phyloP scores from a whole-genome alignment of 192 early-diverging fungal genomes.

The Entophlyctis helioformis region DNA sequence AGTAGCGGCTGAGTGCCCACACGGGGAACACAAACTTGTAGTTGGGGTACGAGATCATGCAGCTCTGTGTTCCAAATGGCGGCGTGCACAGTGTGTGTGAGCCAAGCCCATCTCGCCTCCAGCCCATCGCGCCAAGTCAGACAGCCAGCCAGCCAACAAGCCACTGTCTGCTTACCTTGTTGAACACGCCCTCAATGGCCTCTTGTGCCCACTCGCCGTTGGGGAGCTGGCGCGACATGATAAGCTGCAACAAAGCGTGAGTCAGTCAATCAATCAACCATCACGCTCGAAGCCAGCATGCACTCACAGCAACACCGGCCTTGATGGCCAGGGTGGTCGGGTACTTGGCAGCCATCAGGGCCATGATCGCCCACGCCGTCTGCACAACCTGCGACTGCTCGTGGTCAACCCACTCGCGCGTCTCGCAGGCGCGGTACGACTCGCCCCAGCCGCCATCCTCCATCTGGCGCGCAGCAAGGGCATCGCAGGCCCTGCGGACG shows the following conservation, averaged over 20 bases:
- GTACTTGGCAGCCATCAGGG: slow-evolving; percentile 84
- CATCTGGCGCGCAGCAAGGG: slow-evolving; percentile 76
- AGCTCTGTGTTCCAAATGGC: slow-evolving; percentile 15
- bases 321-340: slow-evolving; percentile 56
- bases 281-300: no score
- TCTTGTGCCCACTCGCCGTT: slow-evolving; percentile 97
- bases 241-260: slow-evolving; percentile 48
- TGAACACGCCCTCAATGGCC: slow-evolving; percentile 96
- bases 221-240: slow-evolving; percentile 75
- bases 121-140: neutral
- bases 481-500: slow-evolving; percentile 71
- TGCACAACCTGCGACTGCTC: slow-evolving; percentile 81
- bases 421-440: slow-evolving; percentile 77
- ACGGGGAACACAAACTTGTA: slow-evolving; percentile 88
- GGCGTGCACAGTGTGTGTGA: neutral
- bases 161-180: slow-evolving; percentile 63
- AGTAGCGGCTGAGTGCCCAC: slow-evolving; percentile 82
- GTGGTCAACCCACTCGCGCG: slow-evolving; percentile 47
- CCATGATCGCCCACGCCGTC: slow-evolving; percentile 79
- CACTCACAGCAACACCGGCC: slow-evolving; percentile 19
- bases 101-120: neutral
- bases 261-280: no score
- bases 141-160: no score
- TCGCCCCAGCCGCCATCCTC: slow-evolving; percentile 98
- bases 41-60: slow-evolving; percentile 76